These are phyloP conservation scores for Pseudogymnoascus sp. DNA, from an alignment of 2,329 filamentous ascomycete genomes.

Conservation along the genomic window DNA sequence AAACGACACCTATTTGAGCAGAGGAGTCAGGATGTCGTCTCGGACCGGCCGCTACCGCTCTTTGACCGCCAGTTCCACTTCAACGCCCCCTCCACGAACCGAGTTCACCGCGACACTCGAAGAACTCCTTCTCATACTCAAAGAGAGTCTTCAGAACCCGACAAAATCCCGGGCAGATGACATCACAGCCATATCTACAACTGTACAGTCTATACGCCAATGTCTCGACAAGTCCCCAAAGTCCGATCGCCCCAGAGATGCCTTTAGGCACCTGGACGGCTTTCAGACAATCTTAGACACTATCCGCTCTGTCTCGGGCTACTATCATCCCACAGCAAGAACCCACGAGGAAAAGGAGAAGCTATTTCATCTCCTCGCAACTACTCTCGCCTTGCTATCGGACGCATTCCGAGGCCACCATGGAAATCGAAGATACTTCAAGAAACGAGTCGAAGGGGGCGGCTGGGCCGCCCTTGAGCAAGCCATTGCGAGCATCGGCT, in stretches of 20 bases:
- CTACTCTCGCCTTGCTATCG: conserved; percentile 64
- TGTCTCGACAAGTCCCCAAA: conserved; percentile 35
- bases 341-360: conserved; percentile 53
- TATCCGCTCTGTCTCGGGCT: conserved; percentile 63
- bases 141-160: background rate
- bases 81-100: conserved; percentile 40
- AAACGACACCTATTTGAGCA: background rate
- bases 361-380: conserved; percentile 62
- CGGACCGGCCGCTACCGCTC: conserved; percentile 53
- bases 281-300: conserved; percentile 67
- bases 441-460: conserved; percentile 62
- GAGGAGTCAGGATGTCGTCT: conserved; percentile 39
- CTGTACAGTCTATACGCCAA: conserved; percentile 23
- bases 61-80: conserved; percentile 52
- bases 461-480: conserved; percentile 74
- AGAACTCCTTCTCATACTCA: conserved; percentile 35
- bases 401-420: conserved; percentile 60
- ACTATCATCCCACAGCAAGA: conserved; percentile 61
- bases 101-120: conserved; percentile 54
- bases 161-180: background rate
- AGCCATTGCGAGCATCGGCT: conserved; percentile 58
- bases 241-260: conserved; percentile 56
- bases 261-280: conserved; percentile 72
- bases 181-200: background rate
- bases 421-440: conserved; percentile 84